Evolutionary conservation across 2,329 filamentous ascomycete species (phyloP), one percentile per base, ranked within the genome.

Genomic region (Calonectria multiphialidica): DNA sequence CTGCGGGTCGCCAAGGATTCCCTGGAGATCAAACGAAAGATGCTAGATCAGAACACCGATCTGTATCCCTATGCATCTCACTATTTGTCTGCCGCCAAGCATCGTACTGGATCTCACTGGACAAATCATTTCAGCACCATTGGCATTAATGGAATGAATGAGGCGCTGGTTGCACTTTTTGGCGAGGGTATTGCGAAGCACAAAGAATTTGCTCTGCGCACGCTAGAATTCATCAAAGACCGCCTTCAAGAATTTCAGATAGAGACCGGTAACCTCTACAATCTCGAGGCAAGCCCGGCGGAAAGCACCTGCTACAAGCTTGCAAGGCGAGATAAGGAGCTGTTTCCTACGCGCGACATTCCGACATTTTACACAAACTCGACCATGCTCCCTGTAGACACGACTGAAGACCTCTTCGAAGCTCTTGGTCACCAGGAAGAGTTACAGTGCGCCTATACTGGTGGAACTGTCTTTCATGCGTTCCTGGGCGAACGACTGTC

Each of bases 271-370:
- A 78, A 79, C 2, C 62, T 78, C 0, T 78, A 78, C 18, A 78
- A 78, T 3, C 23, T 78, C 0, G 77, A 78, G 30, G 77, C 77
- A 0, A 78, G 70, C 6, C 77, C 77, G 0, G 77, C 77, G 2
- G 77, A 78, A 23, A 78, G 77, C 9, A 78, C 77, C 21, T 78
- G 77, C 25, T 78, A 79, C 47, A 78, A 78, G 12, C 73, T 78
- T 18, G 77, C 77, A 4, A 71, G 66, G 0, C 40, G 66, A 0
- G 77, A 78, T 15, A 79, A 74, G 4, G 68, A 76, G 0, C 68
- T 78, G 0, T 78, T 79, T 10, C 76, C 77, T 0, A 5, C 45
- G 0, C 63, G 40, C 0, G 0, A 59, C 0, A 78, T 79, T 9
- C 77, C 77, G 0, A 74, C 53, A 0, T 78, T 74, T 40, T 78